phyloP scores from a whole-genome alignment of 1,139 yeast genomes.

The Nakaseomyces nivariensis region DNA sequence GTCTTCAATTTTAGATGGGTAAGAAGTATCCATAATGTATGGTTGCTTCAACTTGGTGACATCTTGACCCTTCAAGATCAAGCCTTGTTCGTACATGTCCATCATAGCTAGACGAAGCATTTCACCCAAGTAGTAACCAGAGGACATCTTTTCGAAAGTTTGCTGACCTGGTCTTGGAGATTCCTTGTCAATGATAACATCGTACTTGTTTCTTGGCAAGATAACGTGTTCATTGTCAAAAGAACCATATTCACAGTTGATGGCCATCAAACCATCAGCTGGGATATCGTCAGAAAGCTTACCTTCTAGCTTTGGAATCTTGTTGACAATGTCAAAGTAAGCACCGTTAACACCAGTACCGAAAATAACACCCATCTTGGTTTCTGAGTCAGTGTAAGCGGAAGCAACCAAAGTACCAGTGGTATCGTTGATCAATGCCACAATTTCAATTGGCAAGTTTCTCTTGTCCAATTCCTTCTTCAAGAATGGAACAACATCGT shows the following conservation, averaged over 20 bases:
- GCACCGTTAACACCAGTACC: constrained; percentile 99
- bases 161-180: constrained; percentile 98
- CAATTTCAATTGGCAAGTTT: constrained; percentile 71
- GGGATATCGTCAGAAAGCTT: constrained; percentile 53
- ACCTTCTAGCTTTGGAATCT: constrained; percentile 80
- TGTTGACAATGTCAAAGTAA: constrained; percentile 67
- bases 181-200: constrained; percentile 64
- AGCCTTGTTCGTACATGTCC: constrained; percentile 57
- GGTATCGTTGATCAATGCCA: constrained; percentile 92
- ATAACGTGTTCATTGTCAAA: constrained; percentile 81
- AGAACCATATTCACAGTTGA: constrained; percentile 97
- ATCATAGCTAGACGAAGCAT: constrained; percentile 69
- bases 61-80: constrained; percentile 63
- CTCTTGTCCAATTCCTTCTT: constrained; percentile 59
- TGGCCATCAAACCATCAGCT: constrained; percentile 72
- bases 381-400: constrained; percentile 76
- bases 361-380: constrained; percentile 90
- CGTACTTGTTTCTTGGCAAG: constrained; percentile 87
- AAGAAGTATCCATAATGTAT: constrained; percentile 79
- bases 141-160: constrained; percentile 92
- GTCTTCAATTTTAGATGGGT: constrained; percentile 77
- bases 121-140: constrained; percentile 95
- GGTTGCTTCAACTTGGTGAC: constrained; percentile 46
- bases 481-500: constrained; percentile 87
- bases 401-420: constrained; percentile 97